A percentile compares a stretch with the other conserved stretches of the same genome.
Conservation (phyloP, 2,329 filamentous ascomycete species). For the Verticillium longisporum region DNA sequence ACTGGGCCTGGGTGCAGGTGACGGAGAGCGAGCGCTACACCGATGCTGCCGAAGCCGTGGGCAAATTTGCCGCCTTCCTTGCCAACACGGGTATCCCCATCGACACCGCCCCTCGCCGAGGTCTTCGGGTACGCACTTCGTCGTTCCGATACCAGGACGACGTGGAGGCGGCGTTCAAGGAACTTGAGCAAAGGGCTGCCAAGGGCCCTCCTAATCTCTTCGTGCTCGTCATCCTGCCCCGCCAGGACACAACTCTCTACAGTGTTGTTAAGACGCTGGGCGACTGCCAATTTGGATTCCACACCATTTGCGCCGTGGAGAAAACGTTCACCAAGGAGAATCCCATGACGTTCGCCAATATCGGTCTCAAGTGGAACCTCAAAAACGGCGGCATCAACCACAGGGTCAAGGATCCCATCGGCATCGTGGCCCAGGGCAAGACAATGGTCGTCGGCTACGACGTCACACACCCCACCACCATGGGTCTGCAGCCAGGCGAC, state of each 20-base stretch:
- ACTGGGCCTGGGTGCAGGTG: conserved; percentile 45
- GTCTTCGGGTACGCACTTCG: neutral
- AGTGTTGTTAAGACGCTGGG: conserved; percentile 59
- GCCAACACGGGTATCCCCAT: conserved; percentile 30
- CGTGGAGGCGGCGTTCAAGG: conserved; percentile 18
- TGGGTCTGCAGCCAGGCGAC: conserved; percentile 40
- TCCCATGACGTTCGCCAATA: conserved; percentile 56
- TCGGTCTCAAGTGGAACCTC: conserved; percentile 74
- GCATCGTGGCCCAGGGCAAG: conserved; percentile 55
- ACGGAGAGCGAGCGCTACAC: conserved; percentile 1
- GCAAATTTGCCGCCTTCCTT: conserved; percentile 29
- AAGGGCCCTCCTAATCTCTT: conserved; percentile 28
- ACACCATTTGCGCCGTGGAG: conserved; percentile 56
- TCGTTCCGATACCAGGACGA: neutral
- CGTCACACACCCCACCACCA: conserved; percentile 76
- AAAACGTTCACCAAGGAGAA: conserved; percentile 26
- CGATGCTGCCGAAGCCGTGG: conserved; percentile 14
- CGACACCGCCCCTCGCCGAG: conserved; percentile 8
- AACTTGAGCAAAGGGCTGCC: conserved; percentile 12
- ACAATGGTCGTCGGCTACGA: conserved; percentile 88
- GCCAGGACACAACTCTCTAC: conserved; percentile 49
- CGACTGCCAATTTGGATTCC: conserved; percentile 61
- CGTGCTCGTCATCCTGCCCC: conserved; percentile 54
- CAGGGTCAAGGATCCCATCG: conserved; percentile 47
- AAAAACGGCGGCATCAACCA: conserved; percentile 74